Base-by-base conservation (phyloP, 2,329 filamentous ascomycete species). In the Biscogniauxia sp. region DNA sequence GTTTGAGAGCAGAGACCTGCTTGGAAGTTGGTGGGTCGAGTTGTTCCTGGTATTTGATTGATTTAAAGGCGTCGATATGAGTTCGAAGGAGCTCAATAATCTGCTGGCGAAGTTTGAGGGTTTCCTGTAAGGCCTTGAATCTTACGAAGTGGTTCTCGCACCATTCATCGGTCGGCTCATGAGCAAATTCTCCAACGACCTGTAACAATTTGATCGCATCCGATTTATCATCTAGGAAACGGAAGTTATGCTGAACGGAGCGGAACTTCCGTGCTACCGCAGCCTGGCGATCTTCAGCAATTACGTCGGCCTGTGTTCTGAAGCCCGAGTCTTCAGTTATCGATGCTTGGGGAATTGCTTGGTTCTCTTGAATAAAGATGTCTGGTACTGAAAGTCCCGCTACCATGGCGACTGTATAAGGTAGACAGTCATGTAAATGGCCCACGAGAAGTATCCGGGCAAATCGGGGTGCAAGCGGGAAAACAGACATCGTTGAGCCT, bases 151-250 rank as follows among this genome's bases (percentile, higher is more conserved):
- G 92, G 61, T 86, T 80, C 55, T 87, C 84, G 74, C 92, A 97
- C 85, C 96, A 96, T 6, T 79, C 75, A 63, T 92, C 89, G 0
- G 84, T 81, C 66, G 82, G 84, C 66, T 90, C 88, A 69, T 92
- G 89, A 4, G 90, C 90, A 72, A 94, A 97, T 65, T 94, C 92
- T 64, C 92, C 93, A 2, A 97, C 88, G 0, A 92, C 92, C 59
- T 93, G 92, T 53, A 98, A 85, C 49, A 95, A 84, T 76, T 97
- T 98, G 68, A 98, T 88, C 19, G 91, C 93, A 74, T 99, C 95
- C 0, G 90, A 92, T 56, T 84, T 86, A 72, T 92, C 88, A 72
- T 97, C 95, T 59, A 93, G 84, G 61, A 86, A 88, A 72, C 90
- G 88, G 68, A 98, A 92, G 60, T 89, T 88, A 50, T 86, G 87